Evolutionary conservation across 2,329 filamentous ascomycete species (phyloP), one percentile per base, ranked within the genome.

Genomic region (Fusarium pseudograminearum): DNA sequence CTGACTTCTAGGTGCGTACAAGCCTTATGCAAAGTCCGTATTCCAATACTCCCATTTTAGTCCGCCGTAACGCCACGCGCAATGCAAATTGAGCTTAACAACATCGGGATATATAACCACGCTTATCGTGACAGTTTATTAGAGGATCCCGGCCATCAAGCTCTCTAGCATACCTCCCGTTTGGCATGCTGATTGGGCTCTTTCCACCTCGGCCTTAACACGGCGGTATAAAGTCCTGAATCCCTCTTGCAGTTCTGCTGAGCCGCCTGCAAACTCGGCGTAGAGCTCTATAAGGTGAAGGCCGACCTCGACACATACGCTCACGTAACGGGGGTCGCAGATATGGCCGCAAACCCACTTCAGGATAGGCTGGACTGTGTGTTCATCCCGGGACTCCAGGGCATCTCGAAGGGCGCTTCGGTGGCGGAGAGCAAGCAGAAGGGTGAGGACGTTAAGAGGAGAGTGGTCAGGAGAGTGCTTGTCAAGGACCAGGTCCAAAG

Each of bases 271-370:
- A 72, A 93, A 91, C 77, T 93, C 90, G 31, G 91, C 90, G 78
- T 98, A 99, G 38, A 98, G 83, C 76, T 99, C 95, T 22, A 98
- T 83, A 36, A 98, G 83, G 62, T 94, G 86, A 75, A 97, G 87
- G 18, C 91, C 90, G 24, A 96, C 89, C 79, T 98, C 95, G 26
- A 94, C 91, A 75, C 93, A 94, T 34, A 97, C 83, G 64, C 86
- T 87, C 48, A 96, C 89, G 78, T 96, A 92, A 57, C 93, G 89
- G 34, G 95, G 93, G 77, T 98, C 91, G 40, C 90, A 86, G 72
- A 99, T 91, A 80, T 95, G 89, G 72, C 88, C 90, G 78, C 89
- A 89, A 12, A 95, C 86, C 94, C 94, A 98, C 76, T 87, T 88
- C 53, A 99, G 83, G 15, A 98, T 86, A 1, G 95, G 94, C 78